phyloP scores from a whole-genome alignment of 257 asterid genomes.

The Solanum sejunctum region DNA sequence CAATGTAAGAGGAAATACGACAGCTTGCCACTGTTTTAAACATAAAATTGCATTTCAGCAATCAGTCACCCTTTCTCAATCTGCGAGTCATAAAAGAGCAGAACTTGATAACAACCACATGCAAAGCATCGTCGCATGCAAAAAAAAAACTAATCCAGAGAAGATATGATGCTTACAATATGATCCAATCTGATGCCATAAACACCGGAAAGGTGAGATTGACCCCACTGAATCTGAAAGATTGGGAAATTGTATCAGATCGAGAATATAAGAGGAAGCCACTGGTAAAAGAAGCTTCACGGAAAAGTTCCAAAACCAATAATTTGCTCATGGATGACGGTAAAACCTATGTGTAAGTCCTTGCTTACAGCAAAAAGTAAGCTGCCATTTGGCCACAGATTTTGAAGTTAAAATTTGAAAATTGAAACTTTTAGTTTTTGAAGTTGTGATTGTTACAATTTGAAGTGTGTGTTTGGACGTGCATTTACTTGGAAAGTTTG shows the following conservation, averaged over 20 bases:
- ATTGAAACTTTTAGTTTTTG: not conserved
- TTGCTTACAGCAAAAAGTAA: not conserved
- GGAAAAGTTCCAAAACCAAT: not conserved
- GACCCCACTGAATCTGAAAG: conserved; percentile 50
- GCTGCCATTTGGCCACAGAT: not conserved
- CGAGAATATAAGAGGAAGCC: not conserved
- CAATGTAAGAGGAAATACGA: conserved; percentile 59
- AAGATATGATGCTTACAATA: conserved; percentile 35
- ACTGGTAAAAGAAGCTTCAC: not conserved
- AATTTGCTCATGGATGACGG: not conserved
- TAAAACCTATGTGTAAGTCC: not conserved
- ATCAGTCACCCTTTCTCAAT: conserved; percentile 51
- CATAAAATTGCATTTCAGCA: conserved; percentile 58
- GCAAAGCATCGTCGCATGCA: not conserved
- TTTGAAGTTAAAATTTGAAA: not conserved
- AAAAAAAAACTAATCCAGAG: not conserved
- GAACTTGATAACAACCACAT: conserved; percentile 17
- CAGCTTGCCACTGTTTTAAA: conserved; percentile 93
- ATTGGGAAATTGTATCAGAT: not conserved
- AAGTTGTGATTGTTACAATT: not conserved
- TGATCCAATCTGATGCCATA: conserved; percentile 77
- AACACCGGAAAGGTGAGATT: conserved; percentile 28
- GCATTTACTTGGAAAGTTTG: not conserved
- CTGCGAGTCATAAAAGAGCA: conserved; percentile 33
- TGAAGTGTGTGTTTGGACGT: not conserved